Evolutionary conservation across 2,329 filamentous ascomycete genomes (phyloP).

Genomic region (Podosphaera xanthii): DNA sequence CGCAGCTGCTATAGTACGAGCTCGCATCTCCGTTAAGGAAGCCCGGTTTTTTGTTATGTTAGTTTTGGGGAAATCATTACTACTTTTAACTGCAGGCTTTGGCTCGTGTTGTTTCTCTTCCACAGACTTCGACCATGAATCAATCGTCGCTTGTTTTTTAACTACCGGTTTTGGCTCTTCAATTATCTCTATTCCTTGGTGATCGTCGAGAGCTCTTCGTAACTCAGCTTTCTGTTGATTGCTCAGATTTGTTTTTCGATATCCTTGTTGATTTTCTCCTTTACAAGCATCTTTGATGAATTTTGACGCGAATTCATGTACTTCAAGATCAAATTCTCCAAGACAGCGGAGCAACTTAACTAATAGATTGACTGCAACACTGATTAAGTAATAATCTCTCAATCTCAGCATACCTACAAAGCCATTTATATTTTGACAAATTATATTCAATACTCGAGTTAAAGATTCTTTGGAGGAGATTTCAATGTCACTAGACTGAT

Average conservation of each 20-base stretch:
- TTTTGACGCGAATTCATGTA: constrained; percentile 34
- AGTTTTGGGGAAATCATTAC: neutral
- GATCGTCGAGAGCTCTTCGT: constrained; percentile 35
- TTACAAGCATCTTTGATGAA: constrained; percentile 43
- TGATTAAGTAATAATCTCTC: constrained; percentile 67
- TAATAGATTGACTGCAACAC: constrained; percentile 59
- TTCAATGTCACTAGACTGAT: constrained; percentile 11
- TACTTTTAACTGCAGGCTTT: constrained; percentile 5
- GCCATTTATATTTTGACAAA: constrained; percentile 38
- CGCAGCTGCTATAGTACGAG: constrained; percentile 2
- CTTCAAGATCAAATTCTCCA: constrained; percentile 51
- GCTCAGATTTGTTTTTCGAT: constrained; percentile 56
- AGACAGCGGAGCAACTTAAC: constrained; percentile 65
- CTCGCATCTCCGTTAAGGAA: constrained; percentile 7
- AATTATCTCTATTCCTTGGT: constrained; percentile 27
- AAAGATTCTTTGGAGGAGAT: constrained; percentile 17
- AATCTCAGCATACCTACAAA: constrained; percentile 79
- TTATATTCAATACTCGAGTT: constrained; percentile 37
- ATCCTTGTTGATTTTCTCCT: constrained; percentile 29
- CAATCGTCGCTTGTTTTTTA: constrained; percentile 37
- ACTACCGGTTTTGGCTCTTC: constrained; percentile 24
- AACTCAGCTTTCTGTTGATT: constrained; percentile 71
- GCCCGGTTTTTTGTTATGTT: neutral
- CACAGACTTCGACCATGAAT: constrained; percentile 35
- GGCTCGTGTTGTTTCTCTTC: constrained; percentile 17